Base-by-base conservation (phyloP, 495 filamentous ascomycete genomes). In the Penicillium atrosanguineum region DNA sequence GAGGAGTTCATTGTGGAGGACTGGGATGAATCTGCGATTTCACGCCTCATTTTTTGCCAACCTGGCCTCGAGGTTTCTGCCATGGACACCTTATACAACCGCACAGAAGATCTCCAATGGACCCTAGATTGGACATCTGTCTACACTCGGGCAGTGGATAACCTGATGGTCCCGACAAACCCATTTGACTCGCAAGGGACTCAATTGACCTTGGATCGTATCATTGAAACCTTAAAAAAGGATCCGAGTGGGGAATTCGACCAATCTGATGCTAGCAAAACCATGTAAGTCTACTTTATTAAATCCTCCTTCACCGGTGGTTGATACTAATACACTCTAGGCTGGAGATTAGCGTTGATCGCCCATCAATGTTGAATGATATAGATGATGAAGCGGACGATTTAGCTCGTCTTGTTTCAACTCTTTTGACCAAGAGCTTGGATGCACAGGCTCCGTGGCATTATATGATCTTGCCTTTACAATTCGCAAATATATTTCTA, bases 1-100 rank as follows among this genome's bases (percentile, higher is more conserved):
- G 56, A 67, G 36, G 45, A 71, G 25, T 76, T 74, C 29, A 54
- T 76, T 15, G 68, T 73, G 21, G 63, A 73, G 50, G 73, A 74
- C 44, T 66, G 63, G 69, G 68, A 72, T 40, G 70, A 72, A 44
- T 66, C 66, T 31, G 55, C 29, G 20, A 34, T 39, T 36, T 51
- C 43, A 19, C n/a, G 21, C 3, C 31, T 41, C 20, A 46, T 37
- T 44, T 29, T 34, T 46, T 46, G 44, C 12, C 50, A 46, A 42
- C 42, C 55, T 15, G 19, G 41, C 26, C 43, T 58, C 18, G 9
- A 9, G 2, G 23, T 23, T 28, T 28, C 40, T 31, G 57, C 16
- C 2, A 40, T 19, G 16, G 16, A 40, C 45, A 12, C 31, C 1
- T 34, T 12, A 4, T 8, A 34, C 31, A 4, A 34, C 14, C 8